These are phyloP conservation scores for Suillus clintonianus DNA, from an alignment of 768 basidiomycete species.

Conservation along the genomic window DNA sequence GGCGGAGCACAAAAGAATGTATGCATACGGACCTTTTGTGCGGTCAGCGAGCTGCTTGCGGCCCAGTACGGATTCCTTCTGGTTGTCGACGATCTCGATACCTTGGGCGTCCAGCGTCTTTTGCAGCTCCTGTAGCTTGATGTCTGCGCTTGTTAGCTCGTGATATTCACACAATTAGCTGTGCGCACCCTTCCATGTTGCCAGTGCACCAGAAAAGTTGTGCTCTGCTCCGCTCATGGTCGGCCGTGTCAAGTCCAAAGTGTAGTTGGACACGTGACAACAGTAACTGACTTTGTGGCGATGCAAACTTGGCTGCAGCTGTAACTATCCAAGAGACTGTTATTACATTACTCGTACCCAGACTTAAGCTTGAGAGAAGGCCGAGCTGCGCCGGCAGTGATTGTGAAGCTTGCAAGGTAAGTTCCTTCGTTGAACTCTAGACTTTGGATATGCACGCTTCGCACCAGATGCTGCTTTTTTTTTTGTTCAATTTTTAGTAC, in stretches of 20 bases:
- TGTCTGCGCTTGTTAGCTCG: conserved; percentile 48
- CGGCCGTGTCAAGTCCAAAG: neutral
- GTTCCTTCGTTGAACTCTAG: too few species aligned
- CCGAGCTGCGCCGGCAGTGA: too few species aligned
- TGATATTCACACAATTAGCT: neutral
- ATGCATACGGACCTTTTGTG: conserved; percentile 76
- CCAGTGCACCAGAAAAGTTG: conserved; percentile 90
- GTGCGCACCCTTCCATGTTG: conserved; percentile 85
- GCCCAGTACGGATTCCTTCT: conserved; percentile 95
- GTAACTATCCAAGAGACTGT: too few species aligned
- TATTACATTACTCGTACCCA: too few species aligned
- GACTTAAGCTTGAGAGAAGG: too few species aligned
- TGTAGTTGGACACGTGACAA: neutral
- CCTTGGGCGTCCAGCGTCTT: conserved; percentile 92
- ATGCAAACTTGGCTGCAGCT: too few species aligned
- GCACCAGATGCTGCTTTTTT: too few species aligned
- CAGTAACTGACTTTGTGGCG: too few species aligned
- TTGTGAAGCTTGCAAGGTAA: too few species aligned
- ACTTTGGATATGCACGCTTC: too few species aligned
- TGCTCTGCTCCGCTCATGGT: conserved; percentile 49
- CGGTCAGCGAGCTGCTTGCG: conserved; percentile 93
- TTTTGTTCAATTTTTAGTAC: too few species aligned
- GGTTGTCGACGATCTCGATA: conserved; percentile 95
- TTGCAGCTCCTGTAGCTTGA: conserved; percentile 88
- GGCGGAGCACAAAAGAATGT: neutral